These are phyloP conservation scores for Apiotrichum laibachii DNA, from an alignment of 1,284 basidiomycete species.

Conservation along the genomic window DNA sequence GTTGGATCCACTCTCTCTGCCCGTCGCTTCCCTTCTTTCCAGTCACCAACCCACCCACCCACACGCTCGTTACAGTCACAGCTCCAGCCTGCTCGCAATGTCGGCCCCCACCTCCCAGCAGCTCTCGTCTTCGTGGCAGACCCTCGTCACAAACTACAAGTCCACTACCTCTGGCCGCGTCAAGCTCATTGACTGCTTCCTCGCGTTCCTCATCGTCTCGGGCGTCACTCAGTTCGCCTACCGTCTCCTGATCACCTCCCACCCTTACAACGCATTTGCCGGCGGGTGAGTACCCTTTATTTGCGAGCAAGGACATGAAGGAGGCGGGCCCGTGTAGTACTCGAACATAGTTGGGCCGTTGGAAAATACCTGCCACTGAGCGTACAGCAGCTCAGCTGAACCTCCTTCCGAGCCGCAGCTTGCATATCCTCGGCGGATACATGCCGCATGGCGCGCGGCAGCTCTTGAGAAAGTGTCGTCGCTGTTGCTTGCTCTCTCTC, in stretches of 20 bases:
- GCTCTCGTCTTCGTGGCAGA: conserved; percentile 54
- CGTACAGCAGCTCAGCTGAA: no score
- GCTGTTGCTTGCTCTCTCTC: neutral
- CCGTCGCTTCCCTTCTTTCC: neutral
- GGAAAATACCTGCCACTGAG: no score
- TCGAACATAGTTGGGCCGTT: no score
- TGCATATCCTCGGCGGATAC: no score
- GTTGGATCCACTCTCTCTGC: neutral
- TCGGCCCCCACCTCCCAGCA: conserved; percentile 15
- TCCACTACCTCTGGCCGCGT: conserved; percentile 74
- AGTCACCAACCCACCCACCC: neutral
- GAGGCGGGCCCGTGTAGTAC: no score
- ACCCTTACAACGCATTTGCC: conserved; percentile 95
- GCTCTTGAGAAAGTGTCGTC: no score
- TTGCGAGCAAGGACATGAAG: neutral
- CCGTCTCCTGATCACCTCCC: conserved; percentile 85
- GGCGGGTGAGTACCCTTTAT: conserved; percentile 67
- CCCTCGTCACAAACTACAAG: conserved; percentile 74
- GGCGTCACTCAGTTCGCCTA: conserved; percentile 90
- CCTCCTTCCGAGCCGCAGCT: no score
- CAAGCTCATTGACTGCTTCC: conserved; percentile 90
- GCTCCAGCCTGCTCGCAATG: neutral
- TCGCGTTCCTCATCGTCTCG: conserved; percentile 86
- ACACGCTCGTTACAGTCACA: neutral
- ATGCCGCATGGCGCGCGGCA: no score